Percentiles rank a stretch among this genome's conserved stretches.
These are phyloP conservation scores for Gryganskiella cystojenkinii DNA, from an alignment of 192 early-diverging fungal genomes.

Conservation along the genomic window DNA sequence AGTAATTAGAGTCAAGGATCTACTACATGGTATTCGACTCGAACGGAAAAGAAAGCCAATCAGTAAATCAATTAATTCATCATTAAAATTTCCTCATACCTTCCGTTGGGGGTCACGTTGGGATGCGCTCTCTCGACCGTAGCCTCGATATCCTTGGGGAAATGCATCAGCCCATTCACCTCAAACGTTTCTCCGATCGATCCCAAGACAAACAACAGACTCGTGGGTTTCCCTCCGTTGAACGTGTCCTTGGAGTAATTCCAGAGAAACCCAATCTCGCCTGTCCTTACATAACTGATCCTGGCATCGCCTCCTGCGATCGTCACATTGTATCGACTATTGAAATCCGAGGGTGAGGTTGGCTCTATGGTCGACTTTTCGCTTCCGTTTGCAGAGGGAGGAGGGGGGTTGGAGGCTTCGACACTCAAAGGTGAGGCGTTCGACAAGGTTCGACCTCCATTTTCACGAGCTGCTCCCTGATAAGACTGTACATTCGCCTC, in stretches of 20 bases:
- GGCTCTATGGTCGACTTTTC: conserved; percentile 14
- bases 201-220: conserved; percentile 79
- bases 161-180: conserved; percentile 77
- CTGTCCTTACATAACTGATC: conserved; percentile 80
- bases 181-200: conserved; percentile 76
- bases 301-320: conserved; percentile 69
- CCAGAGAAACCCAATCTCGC: conserved; percentile 86
- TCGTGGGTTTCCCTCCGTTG: conserved; percentile 60
- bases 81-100: conserved; percentile 38
- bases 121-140: conserved; percentile 76
- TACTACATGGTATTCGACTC: conserved; percentile 13
- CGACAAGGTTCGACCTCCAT: conserved; percentile 36
- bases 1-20: background rate
- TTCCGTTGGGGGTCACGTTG: conserved; percentile 59
- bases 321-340: conserved; percentile 55
- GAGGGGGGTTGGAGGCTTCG: conserved; percentile 26
- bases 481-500: conserved; percentile 64
- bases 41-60: background rate
- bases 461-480: conserved; percentile 49
- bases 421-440: conserved; percentile 39
- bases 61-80: background rate
- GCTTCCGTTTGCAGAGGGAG: too few relatives aligned
- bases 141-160: conserved; percentile 78
- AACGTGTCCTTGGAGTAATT: conserved; percentile 66
- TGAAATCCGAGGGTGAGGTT: conserved; percentile 37